These are phyloP conservation scores for Insectozyma bohioensis DNA, from an alignment of 1,139 yeast genomes.

Conservation along the genomic window DNA sequence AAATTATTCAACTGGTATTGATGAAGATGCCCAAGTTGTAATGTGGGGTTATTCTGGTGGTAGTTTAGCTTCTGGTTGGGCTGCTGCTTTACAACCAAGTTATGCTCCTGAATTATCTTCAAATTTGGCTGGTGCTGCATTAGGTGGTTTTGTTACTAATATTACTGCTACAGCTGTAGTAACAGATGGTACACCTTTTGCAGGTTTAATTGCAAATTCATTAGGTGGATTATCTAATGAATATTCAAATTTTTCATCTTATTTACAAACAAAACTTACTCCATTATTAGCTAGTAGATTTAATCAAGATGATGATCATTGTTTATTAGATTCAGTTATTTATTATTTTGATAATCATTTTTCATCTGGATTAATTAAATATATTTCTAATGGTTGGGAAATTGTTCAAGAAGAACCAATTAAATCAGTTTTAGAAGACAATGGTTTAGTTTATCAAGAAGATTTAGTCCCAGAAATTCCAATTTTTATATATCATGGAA, in stretches of 20 bases:
- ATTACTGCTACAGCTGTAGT: slow-evolving; percentile 20
- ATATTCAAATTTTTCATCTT: slow-evolving; percentile 22
- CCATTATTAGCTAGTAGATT: slow-evolving; percentile 7
- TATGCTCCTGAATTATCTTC: slow-evolving; percentile 31
- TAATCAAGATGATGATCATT: slow-evolving; percentile 16
- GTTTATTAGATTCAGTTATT: slow-evolving; percentile 15
- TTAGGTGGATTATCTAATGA: slow-evolving; percentile 27
- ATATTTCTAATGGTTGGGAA: slow-evolving; percentile 17
- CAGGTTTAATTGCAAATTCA: slow-evolving; percentile 28
- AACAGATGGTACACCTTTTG: slow-evolving; percentile 23
- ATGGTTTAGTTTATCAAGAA: slow-evolving; percentile 21
- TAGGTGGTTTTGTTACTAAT: slow-evolving; percentile 33
- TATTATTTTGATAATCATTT: slow-evolving; percentile 14
- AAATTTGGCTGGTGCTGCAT: slow-evolving; percentile 26
- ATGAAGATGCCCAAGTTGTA: slow-evolving; percentile 24
- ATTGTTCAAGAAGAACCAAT: slow-evolving; percentile 18
- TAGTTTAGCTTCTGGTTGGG: slow-evolving; percentile 39
- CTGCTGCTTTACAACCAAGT: slow-evolving; percentile 29
- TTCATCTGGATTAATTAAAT: slow-evolving; percentile 18
- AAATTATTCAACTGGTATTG: slow-evolving; percentile 24
- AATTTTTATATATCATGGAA: slow-evolving; percentile 34
- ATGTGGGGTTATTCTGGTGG: slow-evolving; percentile 47
- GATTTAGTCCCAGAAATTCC: slow-evolving; percentile 30
- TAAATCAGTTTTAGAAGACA: slow-evolving; percentile 17
- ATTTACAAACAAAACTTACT: background rate